These are phyloP conservation scores for Beauveria bassiana DNA, from an alignment of 2,329 filamentous ascomycete genomes.

Conservation along the genomic window DNA sequence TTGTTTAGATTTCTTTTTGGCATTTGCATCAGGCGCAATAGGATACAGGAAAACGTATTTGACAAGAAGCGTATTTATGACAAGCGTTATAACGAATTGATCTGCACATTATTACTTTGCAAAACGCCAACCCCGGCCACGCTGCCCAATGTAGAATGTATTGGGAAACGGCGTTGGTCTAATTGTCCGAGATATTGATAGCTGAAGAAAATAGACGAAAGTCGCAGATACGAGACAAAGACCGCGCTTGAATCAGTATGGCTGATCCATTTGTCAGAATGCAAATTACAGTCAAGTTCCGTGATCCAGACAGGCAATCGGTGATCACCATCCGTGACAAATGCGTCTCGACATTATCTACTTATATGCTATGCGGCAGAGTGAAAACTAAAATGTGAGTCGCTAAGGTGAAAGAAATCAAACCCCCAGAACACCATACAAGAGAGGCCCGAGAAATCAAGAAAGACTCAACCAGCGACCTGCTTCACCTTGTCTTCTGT, in stretches of 20 bases:
- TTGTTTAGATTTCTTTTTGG: background rate
- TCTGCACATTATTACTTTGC: background rate
- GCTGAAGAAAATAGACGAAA: background rate
- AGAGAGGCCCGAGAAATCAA: background rate
- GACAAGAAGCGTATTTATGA: background rate
- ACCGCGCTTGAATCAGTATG: background rate
- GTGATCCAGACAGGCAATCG: background rate
- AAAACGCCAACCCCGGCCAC: background rate
- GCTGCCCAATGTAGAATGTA: background rate
- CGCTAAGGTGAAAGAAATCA: background rate
- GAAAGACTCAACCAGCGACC: constrained; percentile 46
- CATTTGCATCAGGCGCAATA: background rate
- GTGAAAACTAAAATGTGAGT: background rate
- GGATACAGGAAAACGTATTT: background rate
- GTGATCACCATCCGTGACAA: background rate
- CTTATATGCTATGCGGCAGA: background rate
- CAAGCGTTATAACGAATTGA: background rate
- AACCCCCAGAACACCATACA: background rate
- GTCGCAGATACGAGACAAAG: background rate
- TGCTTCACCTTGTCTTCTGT: constrained; percentile 71
- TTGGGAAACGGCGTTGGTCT: background rate
- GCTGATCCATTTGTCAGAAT: background rate
- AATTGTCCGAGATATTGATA: background rate
- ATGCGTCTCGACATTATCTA: too few species aligned
- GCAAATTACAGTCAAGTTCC: background rate